These are phyloP conservation scores for Dunaliella primolecta DNA, from an alignment of 139 green algal genomes.

Conservation along the genomic window DNA sequence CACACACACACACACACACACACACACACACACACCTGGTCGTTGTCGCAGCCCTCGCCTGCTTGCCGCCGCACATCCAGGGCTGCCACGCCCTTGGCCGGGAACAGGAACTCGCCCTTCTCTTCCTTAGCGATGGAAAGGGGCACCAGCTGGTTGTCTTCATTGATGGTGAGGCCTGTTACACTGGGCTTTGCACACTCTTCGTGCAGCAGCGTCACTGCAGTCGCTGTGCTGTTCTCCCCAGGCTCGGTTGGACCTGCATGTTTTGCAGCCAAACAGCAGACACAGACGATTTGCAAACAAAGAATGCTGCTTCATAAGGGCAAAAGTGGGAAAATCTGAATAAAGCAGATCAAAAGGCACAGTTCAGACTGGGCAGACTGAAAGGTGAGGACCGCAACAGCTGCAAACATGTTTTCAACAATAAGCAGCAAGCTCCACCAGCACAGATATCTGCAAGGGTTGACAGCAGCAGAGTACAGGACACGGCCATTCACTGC, in stretches of 20 bases:
- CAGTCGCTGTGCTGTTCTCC: neutral
- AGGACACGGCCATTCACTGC: too few species aligned
- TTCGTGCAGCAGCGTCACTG: neutral
- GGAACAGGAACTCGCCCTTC: neutral
- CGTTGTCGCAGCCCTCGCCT: neutral
- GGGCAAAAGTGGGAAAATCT: too few species aligned
- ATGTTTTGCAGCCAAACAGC: neutral
- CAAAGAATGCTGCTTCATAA: too few species aligned
- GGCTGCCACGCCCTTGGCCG: neutral
- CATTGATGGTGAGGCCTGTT: neutral
- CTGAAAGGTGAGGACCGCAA: too few species aligned
- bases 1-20: neutral
- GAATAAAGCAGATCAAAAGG: too few species aligned
- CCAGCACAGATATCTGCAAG: too few species aligned
- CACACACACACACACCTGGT: neutral
- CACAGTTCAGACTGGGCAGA: too few species aligned
- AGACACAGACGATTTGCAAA: neutral
- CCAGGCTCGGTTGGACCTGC: neutral
- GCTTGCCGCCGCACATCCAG: neutral
- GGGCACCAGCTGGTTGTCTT: neutral
- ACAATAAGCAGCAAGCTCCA: too few species aligned
- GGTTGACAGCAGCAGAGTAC: too few species aligned
- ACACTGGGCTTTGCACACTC: neutral
- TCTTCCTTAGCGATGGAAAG: neutral
- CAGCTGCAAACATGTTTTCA: too few species aligned